Base-by-base conservation (phyloP, 179 eudicot species). In the Camellia oleifera region DNA sequence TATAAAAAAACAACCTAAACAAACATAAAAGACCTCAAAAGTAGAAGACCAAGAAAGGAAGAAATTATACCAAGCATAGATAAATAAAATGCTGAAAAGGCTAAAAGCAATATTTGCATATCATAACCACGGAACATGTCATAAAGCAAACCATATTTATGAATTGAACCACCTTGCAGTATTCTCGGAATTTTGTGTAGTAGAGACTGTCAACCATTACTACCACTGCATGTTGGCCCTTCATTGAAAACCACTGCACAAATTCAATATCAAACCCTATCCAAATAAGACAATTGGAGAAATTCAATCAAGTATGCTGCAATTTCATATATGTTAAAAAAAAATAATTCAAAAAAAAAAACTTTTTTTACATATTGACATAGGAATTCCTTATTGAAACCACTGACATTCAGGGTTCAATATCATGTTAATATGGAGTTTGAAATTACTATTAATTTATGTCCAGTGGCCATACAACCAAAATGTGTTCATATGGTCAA, bases 201-300 rank as follows among this genome's bases (percentile, higher is more conserved):
- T 97, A 97, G 56, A 97, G 93, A 86, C 82, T 91, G 81, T 97
- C 99, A 69, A 98, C 94, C 85, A 91, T 88, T 71, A 86, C 81
- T 66, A 90, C 78, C 48, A 94, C 13, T 20, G 99, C 99, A 80
- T 97, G 99, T 65, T 94, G 97, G 77, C 99, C 92, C 85, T 97
- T 97, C 97, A 97, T 80, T 70, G 98, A 93, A 90, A 97, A 92
- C 98, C 98, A 95, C 98, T 95, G 95, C 90, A 86, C 48, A 75
- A 63, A 76, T 64, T 48, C 62, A 67, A 63, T 5, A 14, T 9
- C 7, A 69, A 26, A 76, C 20, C 7, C 56, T 11, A 65, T 56
- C 65, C 40, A 72, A 5, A 13, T 70, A 17, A 54, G 72, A 23
- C 18, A 57, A 56, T 73, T 14, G 48, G 42, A 40, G 23, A 72